Base-by-base conservation (phyloP, 2,329 filamentous ascomycete genomes). In the Claviceps sp. region DNA sequence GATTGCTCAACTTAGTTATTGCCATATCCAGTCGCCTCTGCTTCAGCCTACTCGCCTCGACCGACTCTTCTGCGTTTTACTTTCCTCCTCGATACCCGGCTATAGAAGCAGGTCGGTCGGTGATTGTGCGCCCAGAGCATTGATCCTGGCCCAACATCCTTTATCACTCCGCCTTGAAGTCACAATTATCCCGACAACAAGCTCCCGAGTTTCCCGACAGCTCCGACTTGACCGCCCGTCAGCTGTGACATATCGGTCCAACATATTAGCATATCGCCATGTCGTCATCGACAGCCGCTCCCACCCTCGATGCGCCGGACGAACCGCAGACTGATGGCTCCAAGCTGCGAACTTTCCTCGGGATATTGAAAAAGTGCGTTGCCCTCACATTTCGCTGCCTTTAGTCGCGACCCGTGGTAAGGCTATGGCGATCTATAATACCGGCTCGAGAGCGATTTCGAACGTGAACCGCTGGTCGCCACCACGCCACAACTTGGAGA, bases 331-430 rank as follows among this genome's bases (percentile, higher is more conserved):
- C 87, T 71, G 90, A 97, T 54, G 82, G 81, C 58, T 91, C 87
- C 58, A 95, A 95, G 75, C 74, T 97, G 63, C 86, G 82, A 70
- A 94, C 88, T 1, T 95, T 97, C 63, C 69, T 96, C 55, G 81
- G 83, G 51, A 95, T 96, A 59, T 71, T 97, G 63, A 84, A 85
- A 70, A 95, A 87, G 89, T 95, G 77, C 72, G 82, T 68, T 8
- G 5, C 14, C n/a, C 45, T 48, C 45, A 30, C 34, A 6, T 14
- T 20, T 20, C 24, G 18, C 14, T 9, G 18, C 18, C 6, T 13
- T 38, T 14, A 16, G 14, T 30, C 30, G 30, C 30, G 30, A 34
- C 30, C 30, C 30, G 30, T 34, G 30, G 30, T 9, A 34, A 11
- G 30, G 30, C 30, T 34, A 4, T 9, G 30, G 30, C 30, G 30